Conservation (phyloP, 495 filamentous ascomycete genomes). For the Sphaerosporella brunnea region DNA sequence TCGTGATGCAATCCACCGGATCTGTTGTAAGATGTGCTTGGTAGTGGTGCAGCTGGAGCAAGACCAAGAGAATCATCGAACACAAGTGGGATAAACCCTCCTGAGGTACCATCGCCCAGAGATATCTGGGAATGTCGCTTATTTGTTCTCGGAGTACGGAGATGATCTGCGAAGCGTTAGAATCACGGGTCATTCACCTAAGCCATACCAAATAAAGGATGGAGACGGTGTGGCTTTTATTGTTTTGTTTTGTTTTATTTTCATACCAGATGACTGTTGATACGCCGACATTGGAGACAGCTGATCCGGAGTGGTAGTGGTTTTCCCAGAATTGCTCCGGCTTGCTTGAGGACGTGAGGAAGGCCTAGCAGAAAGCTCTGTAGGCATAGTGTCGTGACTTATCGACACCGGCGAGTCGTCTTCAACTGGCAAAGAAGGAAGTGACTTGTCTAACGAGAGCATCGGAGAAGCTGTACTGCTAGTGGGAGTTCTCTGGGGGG, state of each 20-base stretch:
- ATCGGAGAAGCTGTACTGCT: constrained; percentile 43
- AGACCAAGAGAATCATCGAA: constrained; percentile 48
- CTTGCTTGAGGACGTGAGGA: constrained; percentile 26
- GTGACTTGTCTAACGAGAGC: constrained; percentile 66
- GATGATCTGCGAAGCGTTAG: constrained; percentile 8
- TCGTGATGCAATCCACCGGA: neutral
- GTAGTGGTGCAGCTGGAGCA: constrained; percentile 41
- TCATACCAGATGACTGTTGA: constrained; percentile 4
- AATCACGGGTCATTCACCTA: neutral
- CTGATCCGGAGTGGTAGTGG: constrained; percentile 21
- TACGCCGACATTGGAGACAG: constrained; percentile 21
- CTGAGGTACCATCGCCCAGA: constrained; percentile 3
- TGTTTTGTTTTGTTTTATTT: no score
- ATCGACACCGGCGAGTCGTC: neutral
- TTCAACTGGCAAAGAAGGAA: neutral
- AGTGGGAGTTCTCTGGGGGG: constrained; percentile 35
- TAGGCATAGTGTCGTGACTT: constrained; percentile 34
- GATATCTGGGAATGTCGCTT: constrained; percentile 53
- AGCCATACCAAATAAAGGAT: neutral
- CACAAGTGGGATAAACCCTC: constrained; percentile 62
- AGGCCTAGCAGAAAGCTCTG: constrained; percentile 52
- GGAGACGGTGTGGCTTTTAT: no score
- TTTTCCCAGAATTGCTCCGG: constrained; percentile 16
- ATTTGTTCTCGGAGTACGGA: constrained; percentile 25
- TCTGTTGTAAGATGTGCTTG: constrained; percentile 22